Evolutionary conservation across 805 yeast genomes (phyloP).

Genomic region (Metschnikowia noctiluminum): DNA sequence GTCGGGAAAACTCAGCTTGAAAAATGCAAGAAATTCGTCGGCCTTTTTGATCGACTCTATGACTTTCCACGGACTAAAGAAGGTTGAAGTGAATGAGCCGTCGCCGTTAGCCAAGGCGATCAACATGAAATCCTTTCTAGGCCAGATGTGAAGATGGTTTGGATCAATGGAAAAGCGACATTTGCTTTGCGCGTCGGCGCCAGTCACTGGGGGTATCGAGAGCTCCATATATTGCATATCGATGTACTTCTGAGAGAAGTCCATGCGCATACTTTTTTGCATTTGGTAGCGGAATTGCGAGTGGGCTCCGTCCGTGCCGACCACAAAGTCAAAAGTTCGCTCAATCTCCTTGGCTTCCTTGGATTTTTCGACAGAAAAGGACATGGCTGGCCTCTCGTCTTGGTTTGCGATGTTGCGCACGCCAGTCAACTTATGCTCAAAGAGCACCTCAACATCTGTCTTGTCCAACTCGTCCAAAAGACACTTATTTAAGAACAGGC

Average conservation of each 20-base stretch:
- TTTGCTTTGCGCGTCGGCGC: conserved; percentile 25
- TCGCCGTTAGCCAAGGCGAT: conserved; percentile 84
- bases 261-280: conserved; percentile 65
- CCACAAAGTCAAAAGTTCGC: conserved; percentile 50
- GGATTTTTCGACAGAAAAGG: conserved; percentile 15
- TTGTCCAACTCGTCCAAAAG: conserved; percentile 60
- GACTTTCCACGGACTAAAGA: conserved; percentile 76
- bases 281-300: conserved; percentile 69
- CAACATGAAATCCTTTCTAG: conserved; percentile 79
- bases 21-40: conserved; percentile 50
- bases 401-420: conserved; percentile 26
- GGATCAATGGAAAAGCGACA: conserved; percentile 54
- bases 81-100: conserved; percentile 85
- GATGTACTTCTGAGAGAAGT: conserved; percentile 70
- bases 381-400: conserved; percentile 20
- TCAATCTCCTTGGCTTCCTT: conserved; percentile 18
- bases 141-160: conserved; percentile 90
- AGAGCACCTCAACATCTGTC: conserved; percentile 44
- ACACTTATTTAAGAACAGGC: conserved; percentile 62
- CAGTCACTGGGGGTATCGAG: conserved; percentile 54
- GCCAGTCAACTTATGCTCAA: conserved; percentile 53
- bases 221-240: conserved; percentile 83
- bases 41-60: conserved; percentile 51
- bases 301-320: conserved; percentile 87
- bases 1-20: conserved; percentile 64